These are phyloP conservation scores for Nemania serpens DNA, from an alignment of 2,329 filamentous ascomycete genomes.

Conservation along the genomic window DNA sequence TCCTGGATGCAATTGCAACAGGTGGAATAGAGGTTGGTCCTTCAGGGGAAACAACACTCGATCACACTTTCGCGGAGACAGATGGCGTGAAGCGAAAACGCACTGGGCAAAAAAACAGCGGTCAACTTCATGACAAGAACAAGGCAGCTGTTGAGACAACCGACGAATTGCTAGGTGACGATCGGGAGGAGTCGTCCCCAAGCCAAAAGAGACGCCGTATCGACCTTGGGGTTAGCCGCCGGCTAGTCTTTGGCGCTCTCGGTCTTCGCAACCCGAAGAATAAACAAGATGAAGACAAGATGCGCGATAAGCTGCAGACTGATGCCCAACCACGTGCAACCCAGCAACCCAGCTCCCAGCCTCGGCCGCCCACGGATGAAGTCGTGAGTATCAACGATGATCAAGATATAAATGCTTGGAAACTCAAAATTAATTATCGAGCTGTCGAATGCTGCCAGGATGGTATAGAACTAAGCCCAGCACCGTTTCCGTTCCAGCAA, in stretches of 20 bases:
- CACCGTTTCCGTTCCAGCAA: slow-evolving; percentile 88
- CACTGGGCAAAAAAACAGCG: slow-evolving; percentile 6
- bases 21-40: slow-evolving; percentile 56
- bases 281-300: slow-evolving; percentile 68
- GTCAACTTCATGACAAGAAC: neutral
- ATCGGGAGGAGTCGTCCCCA: slow-evolving; percentile 26
- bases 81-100: slow-evolving; percentile 35
- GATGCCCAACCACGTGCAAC: slow-evolving; percentile 51
- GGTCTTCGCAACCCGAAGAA: slow-evolving; percentile 71
- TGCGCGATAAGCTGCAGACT: slow-evolving; percentile 64
- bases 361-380: slow-evolving; percentile 33
- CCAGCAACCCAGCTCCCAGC: slow-evolving; percentile 35
- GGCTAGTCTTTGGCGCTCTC: slow-evolving; percentile 73
- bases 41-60: slow-evolving; percentile 17
- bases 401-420: slow-evolving; percentile 69
- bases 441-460: slow-evolving; percentile 86
- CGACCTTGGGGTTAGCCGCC: slow-evolving; percentile 63
- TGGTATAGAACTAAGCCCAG: slow-evolving; percentile 69
- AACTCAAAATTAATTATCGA: slow-evolving; percentile 70
- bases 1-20: slow-evolving; percentile 55
- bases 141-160: slow-evolving; percentile 2
- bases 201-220: slow-evolving; percentile 42
- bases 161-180: slow-evolving; percentile 14
- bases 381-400: slow-evolving; percentile 37
- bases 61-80: slow-evolving; percentile 7